Evolutionary conservation across 257 asterid genomes (phyloP), one percentile per base, ranked within the genome.

Genomic region (Mitragyna speciosa): DNA sequence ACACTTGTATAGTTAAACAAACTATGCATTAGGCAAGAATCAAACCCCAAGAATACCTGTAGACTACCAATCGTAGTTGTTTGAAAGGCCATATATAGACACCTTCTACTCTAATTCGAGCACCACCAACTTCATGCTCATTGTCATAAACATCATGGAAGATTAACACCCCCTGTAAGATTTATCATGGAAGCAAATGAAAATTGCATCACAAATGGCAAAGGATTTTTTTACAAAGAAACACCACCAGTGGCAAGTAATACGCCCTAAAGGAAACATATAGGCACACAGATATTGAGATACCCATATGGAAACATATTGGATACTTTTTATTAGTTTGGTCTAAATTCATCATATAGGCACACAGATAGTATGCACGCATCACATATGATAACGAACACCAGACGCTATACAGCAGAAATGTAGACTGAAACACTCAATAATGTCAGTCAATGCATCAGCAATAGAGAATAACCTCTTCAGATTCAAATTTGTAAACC

Each of bases 11-110:
- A 6, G 11, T 45, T 45, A 45, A 45, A 45, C 41, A 45, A 2
- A 45, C 49, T 45, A 45, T 9, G 11, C 49, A 45, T 45, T 9
- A 6, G 49, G 6, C 11, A 45, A 45, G 49, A 43, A 26, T 59
- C 48, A 33, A 70, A 30, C 41, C 19, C 30, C 14, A 72, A 67
- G 49, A 70, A 66, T 88, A 96, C 99, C 99, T 92, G 91, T 80
- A 89, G 74, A 94, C 97, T 73, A 96, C 94, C 98, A 96, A 83
- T 80, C 98, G 94, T 69, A 96, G 93, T 80, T 96, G 98, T 92
- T 97, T 91, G 91, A 96, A 96, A 81, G 99, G 99, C 99, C 99
- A 96, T 83, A 96, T 89, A 84, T 96, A 94, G 81, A 94, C 99
- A 72, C 99, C 99, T 86, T 92, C 98, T 71, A 96, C 94, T 85